Base-by-base conservation (phyloP, 2,329 filamentous ascomycete genomes). In the Fusarium udum region DNA sequence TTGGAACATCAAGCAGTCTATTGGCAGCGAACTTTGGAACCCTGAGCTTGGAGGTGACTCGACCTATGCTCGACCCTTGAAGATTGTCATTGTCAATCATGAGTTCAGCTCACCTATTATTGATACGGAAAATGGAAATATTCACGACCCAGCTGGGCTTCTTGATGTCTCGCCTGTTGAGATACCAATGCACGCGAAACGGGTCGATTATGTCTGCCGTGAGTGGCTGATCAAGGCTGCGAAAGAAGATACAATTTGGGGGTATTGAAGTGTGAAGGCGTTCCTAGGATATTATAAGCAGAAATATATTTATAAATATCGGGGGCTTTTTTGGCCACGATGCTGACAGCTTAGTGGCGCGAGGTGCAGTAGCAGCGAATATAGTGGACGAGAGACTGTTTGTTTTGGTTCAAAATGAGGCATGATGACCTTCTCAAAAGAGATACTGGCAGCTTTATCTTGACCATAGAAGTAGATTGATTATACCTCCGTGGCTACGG, bases 151-250 rank as follows among this genome's bases (percentile, higher is more conserved):
- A 1, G 24, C 9, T 7, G 55, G 64, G 0, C 51, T 74, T 9
- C 26, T 74, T 0, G 43, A 67, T 2, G 59, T 74, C 6, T 61
- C 51, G 7, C 22, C n/a, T 9, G 24, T 64, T 18, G 61, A 63
- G 22, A 57, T 74, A 15, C 72, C 69, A 0, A 52, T 74, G 11
- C 32, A 48, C 6, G 55, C 48, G 5, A 62, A 61, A 14, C 57
- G 69, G 7, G 52, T 67, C 4, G 72, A 73, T 31, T 55, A 69
- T 58, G 61, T 69, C 6, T 74, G 65, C n/a, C 57, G 67, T 4
- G 55, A 75, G 12, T 74, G 72, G 72, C 8, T 74, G 20, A 61
- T 74, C 26, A 40, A 55, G 24, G 28, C 61, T 15, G 72, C 72
- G 7, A 73, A 43, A 14, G 31, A 74, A 6, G 61, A 52, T 22